Conservation (phyloP, 106 monocot species). For the Allium cepa region DNA sequence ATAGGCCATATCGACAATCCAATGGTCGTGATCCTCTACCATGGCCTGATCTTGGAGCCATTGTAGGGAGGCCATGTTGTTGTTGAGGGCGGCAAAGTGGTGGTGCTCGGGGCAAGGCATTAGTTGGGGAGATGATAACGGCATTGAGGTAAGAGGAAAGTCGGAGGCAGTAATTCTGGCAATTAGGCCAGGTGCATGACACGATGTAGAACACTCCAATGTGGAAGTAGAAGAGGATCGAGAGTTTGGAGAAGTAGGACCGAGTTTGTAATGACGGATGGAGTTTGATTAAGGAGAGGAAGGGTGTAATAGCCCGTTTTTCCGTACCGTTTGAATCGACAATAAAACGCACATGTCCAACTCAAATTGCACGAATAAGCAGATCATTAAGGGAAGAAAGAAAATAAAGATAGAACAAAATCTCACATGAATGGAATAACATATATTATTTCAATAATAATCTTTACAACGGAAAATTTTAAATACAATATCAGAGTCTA, state of each 20-base stretch:
- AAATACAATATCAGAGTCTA: too few species aligned
- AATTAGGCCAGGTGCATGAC: constrained; percentile 72
- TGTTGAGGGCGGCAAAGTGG: constrained; percentile 61
- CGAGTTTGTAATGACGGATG: constrained; percentile 59
- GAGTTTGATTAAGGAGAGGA: too few species aligned
- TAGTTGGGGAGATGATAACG: constrained; percentile 60
- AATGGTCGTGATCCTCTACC: constrained; percentile 18
- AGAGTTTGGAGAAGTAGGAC: constrained; percentile 21
- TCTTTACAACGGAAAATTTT: too few species aligned
- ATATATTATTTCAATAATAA: too few species aligned
- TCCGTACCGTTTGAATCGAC: too few species aligned
- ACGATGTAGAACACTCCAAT: constrained; percentile 85
- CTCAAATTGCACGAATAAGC: too few species aligned
- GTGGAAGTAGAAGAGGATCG: constrained; percentile 84
- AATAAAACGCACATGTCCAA: too few species aligned
- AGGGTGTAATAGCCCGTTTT: too few species aligned
- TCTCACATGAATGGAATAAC: too few species aligned
- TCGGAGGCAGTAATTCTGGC: constrained; percentile 69
- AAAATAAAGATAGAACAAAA: too few species aligned
- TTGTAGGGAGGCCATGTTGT: constrained; percentile 28
- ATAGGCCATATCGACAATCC: constrained; percentile 33
- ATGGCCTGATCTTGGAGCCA: constrained; percentile 40
- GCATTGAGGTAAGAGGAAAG: constrained; percentile 39
- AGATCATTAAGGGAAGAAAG: too few species aligned
- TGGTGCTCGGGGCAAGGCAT: constrained; percentile 73